These are phyloP conservation scores for Penicillium sp. DNA, from an alignment of 2,329 filamentous ascomycete species.

Conservation along the genomic window DNA sequence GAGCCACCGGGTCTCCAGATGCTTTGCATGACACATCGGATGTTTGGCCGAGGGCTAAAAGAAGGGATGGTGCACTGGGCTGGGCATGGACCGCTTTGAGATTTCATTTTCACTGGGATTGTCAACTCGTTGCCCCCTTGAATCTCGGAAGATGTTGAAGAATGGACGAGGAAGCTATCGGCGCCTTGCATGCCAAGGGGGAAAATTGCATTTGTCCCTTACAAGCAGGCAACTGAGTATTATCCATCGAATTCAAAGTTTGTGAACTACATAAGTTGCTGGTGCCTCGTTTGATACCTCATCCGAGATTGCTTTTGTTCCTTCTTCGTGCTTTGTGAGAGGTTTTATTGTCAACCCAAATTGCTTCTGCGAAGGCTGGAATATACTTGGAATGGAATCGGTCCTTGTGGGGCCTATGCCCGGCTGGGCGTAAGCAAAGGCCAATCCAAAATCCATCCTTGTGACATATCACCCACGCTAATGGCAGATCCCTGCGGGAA, in stretches of 20 bases:
- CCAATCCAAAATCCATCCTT: not conserved
- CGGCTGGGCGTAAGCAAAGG: not conserved
- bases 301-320: not conserved
- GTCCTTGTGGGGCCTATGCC: not conserved
- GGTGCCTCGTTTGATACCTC: not conserved
- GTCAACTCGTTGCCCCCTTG: constrained; percentile 17
- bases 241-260: not conserved
- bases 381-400: not conserved
- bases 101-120: not conserved
- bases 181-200: constrained; percentile 28
- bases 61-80: constrained; percentile 4
- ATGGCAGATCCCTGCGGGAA: constrained; percentile 8
- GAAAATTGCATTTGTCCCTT: constrained; percentile 9
- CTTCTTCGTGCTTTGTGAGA: not conserved
- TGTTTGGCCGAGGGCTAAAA: constrained; percentile 10
- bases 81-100: constrained; percentile 3
- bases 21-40: constrained; percentile 20
- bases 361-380: not conserved
- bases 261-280: not conserved
- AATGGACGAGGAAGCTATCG: constrained; percentile 22
- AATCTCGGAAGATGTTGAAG: constrained; percentile 8
- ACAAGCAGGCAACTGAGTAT: constrained; percentile 12
- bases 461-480: constrained; percentile 9
- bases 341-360: not conserved
- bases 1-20: not conserved